Evolutionary conservation across 1,284 basidiomycete genomes (phyloP), one percentile per base, ranked within the genome.

Genomic region (Microbotryum scabiosae): DNA sequence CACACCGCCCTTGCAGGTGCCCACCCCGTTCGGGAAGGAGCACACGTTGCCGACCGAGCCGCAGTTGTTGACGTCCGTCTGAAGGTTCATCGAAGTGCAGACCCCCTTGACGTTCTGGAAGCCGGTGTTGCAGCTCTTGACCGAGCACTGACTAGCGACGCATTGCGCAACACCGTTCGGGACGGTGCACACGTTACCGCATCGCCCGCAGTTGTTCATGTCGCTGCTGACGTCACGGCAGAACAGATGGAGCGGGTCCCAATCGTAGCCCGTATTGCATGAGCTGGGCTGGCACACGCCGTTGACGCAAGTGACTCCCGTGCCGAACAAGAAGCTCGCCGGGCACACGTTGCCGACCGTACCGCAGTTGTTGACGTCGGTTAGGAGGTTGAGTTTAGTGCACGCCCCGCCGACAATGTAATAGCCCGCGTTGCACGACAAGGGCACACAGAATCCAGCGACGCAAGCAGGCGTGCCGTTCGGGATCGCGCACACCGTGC

Each of bases 351-450:
- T 59, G 8, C 61, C 61, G 46, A 45, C 4, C 16, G 28, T 18
- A 30, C 61, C 61, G 57, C 61, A 63, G 44, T 56, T 62, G 32
- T 47, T 48, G 28, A 30, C 30, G 49, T 62, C 61, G 23, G n/a
- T 25, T 10, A 44, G 20, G 21, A 50, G 36, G 57, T 59, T 53
- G 21, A 53, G 14, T 5, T 36, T 9, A 18, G 46, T n/a, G 57
- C 61, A 63, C 3, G 50, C 36, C 7, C 58, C 54, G 54, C 45
- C 49, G 10, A 14, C 20, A 51, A 56, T 56, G n/a, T 43, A 47
- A 36, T 56, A 52, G 12, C 54, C 54, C 5, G 46, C 3, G 5
- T 36, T n/a, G 51, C 61, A 63, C 4, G 53, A 6, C 25, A 56
- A 50, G 21, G 52, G 55, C 4, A 36, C 12, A 51, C 60, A 61